Evolutionary conservation across 495 filamentous ascomycete species (phyloP).

Genomic region (Daldinia loculata): DNA sequence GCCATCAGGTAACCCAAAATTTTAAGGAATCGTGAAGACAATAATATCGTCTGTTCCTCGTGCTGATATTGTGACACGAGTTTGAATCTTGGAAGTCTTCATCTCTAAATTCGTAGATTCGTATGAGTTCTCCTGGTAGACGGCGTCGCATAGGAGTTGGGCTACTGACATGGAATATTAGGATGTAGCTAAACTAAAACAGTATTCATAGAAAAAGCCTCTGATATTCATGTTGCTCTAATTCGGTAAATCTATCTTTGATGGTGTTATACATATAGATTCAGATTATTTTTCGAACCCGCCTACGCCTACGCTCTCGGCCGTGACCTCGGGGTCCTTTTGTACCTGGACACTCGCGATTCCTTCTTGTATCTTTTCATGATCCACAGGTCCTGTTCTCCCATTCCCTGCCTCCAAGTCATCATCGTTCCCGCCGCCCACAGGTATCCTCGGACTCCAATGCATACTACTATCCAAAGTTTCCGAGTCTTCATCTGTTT

Average conservation of each 20-base stretch:
- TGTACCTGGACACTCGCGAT: background rate
- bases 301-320: background rate
- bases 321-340: background rate
- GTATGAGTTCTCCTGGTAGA: background rate
- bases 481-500: background rate
- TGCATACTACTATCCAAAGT: background rate
- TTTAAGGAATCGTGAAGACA: constrained; percentile 48
- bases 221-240: background rate
- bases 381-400: background rate
- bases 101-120: background rate
- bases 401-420: constrained; percentile 11
- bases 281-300: background rate
- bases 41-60: constrained; percentile 10
- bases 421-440: background rate
- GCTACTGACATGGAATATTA: background rate
- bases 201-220: background rate
- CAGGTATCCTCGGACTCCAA: background rate
- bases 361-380: background rate
- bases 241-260: background rate
- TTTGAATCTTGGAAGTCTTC: background rate
- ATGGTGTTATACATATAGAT: background rate
- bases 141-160: background rate
- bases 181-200: background rate
- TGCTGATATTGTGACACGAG: constrained; percentile 4
- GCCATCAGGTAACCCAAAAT: constrained; percentile 47